Percentiles rank a stretch among this genome's conserved stretches.
Conservation (phyloP, 768 basidiomycete species). For the Boletus tomentosulus region DNA sequence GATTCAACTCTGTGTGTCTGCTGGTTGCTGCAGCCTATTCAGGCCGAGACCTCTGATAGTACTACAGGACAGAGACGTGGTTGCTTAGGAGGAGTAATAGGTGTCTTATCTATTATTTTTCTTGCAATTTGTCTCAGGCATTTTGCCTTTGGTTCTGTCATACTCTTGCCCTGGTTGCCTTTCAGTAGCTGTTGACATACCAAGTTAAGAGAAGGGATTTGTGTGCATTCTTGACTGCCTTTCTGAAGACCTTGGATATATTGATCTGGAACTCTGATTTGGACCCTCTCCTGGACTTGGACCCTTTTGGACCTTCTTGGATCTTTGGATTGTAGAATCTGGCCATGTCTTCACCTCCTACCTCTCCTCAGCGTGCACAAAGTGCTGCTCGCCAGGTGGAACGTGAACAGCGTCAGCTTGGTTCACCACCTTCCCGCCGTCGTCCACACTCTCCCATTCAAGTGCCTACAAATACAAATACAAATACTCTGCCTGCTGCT, state of each 20-base stretch:
- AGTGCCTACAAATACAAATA: too few species aligned
- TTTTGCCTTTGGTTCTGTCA: constrained; percentile 6
- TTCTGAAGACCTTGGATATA: not conserved
- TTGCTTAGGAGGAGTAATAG: not conserved
- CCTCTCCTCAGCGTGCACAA: too few species aligned
- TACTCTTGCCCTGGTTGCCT: not conserved
- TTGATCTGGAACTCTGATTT: not conserved
- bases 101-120: not conserved
- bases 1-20: constrained; percentile 11
- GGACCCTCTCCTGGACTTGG: not conserved
- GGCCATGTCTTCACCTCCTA: too few species aligned
- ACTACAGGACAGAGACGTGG: constrained; percentile 3
- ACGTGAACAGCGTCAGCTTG: too few species aligned
- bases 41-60: not conserved
- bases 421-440: too few species aligned
- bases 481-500: too few species aligned
- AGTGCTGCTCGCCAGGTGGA: too few species aligned
- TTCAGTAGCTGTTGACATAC: not conserved
- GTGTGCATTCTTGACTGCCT: not conserved
- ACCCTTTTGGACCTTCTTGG: too few species aligned
- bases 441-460: too few species aligned
- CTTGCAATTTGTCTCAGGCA: not conserved
- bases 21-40: constrained; percentile 1
- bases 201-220: not conserved
- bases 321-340: not conserved